A percentile compares a stretch with the other conserved stretches of the same genome.
phyloP scores from a whole-genome alignment of 139 green algal species.

The Picochlorum sp. region DNA sequence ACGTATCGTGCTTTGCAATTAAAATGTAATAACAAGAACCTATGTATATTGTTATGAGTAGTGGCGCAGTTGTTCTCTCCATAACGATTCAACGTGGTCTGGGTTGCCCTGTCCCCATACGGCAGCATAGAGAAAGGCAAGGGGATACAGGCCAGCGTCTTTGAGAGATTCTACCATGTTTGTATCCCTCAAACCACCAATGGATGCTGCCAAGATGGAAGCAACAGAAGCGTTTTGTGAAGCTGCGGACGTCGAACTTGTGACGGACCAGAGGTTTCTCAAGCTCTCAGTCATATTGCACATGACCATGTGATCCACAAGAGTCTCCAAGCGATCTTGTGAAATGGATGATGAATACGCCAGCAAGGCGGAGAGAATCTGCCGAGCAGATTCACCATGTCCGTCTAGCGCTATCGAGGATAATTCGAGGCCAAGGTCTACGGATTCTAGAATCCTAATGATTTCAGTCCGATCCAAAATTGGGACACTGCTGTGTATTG shows the following conservation, averaged over 20 bases:
- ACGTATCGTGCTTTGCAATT: not conserved
- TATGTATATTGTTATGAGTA: not conserved
- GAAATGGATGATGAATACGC: constrained; percentile 17
- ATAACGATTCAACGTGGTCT: not conserved
- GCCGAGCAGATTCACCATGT: constrained; percentile 22
- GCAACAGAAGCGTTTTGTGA: constrained; percentile 4
- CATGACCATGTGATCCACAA: constrained; percentile 25
- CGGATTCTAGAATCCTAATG: not conserved
- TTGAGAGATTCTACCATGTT: not conserved
- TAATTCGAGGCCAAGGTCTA: not conserved
- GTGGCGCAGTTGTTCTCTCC: not conserved
- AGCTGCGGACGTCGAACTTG: not conserved
- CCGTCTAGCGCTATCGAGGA: not conserved
- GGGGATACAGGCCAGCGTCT: not conserved
- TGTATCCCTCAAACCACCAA: not conserved
- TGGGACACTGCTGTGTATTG: not conserved
- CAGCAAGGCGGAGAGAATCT: constrained; percentile 21
- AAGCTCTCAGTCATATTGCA: constrained; percentile 31
- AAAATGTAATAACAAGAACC: not conserved
- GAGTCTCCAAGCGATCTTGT: constrained; percentile 5
- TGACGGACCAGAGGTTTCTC: constrained; percentile 17
- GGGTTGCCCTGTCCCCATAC: constrained; percentile 7
- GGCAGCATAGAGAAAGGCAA: not conserved
- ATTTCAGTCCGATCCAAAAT: not conserved
- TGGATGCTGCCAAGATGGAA: constrained; percentile 1